A percentile compares a stretch with the other conserved stretches of the same genome.
Evolutionary conservation across 192 early-diverging fungal species (phyloP).

Genomic region (Linnemannia zychae): DNA sequence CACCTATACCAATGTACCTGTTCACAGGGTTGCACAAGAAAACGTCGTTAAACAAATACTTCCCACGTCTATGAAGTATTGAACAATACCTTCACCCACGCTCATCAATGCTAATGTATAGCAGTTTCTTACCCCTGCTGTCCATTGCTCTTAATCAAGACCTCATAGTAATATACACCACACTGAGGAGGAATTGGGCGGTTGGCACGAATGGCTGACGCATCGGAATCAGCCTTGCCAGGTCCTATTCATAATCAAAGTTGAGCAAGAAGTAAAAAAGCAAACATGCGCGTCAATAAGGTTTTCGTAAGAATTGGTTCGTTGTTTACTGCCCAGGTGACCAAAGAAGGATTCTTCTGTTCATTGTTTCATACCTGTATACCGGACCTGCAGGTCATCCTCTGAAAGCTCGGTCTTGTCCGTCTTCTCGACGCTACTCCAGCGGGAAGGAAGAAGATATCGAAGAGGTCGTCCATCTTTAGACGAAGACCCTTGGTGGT

Average conservation of each 20-base stretch:
- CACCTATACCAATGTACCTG: constrained; percentile 89
- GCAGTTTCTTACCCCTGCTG: constrained; percentile 73
- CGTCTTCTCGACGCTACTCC: constrained; percentile 40
- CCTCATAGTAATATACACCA: constrained; percentile 95
- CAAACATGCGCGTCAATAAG: neutral
- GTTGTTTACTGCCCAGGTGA: neutral
- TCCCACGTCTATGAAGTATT: neutral
- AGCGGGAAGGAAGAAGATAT: constrained; percentile 42
- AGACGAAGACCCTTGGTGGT: neutral
- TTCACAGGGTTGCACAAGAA: constrained; percentile 25
- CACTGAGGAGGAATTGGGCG: constrained; percentile 85
- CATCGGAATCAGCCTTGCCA: constrained; percentile 82
- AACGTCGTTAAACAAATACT: neutral
- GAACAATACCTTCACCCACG: neutral
- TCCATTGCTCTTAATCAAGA: constrained; percentile 87
- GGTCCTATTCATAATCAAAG: constrained; percentile 60
- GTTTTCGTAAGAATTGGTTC: neutral
- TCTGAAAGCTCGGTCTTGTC: constrained; percentile 48
- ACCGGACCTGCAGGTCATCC: constrained; percentile 46
- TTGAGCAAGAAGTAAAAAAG: neutral
- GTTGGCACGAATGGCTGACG: constrained; percentile 86
- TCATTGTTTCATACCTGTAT: constrained; percentile 21
- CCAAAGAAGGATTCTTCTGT: neutral
- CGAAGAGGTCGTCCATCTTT: constrained; percentile 16
- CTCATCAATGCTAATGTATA: neutral